phyloP scores from a whole-genome alignment of 345 rosid genomes.

The Eutrema yunnanense region DNA sequence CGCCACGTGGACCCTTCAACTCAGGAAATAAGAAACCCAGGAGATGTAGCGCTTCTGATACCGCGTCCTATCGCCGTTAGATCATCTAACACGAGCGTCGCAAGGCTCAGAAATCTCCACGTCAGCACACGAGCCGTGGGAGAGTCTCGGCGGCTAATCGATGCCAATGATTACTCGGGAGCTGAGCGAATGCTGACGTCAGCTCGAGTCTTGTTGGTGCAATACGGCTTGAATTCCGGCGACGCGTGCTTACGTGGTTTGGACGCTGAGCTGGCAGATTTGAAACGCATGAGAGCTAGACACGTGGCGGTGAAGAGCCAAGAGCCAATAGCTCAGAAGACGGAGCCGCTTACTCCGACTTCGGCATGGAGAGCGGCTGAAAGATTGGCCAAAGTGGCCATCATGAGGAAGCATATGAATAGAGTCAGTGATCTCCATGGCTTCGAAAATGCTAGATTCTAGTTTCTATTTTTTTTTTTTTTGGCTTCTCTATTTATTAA shows the following conservation, averaged over 20 bases:
- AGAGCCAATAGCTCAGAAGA: slow-evolving; percentile 35
- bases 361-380: slow-evolving; percentile 97
- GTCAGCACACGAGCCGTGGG: slow-evolving; percentile 69
- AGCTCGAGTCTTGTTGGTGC: slow-evolving; percentile 59
- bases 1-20: slow-evolving; percentile 51
- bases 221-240: slow-evolving; percentile 31
- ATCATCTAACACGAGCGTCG: slow-evolving; percentile 38
- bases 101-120: slow-evolving; percentile 63
- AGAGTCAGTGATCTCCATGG: slow-evolving; percentile 95
- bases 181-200: slow-evolving; percentile 60
- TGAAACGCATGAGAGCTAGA: slow-evolving; percentile 36
- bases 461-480: slow-evolving; percentile 1
- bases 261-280: slow-evolving; percentile 62
- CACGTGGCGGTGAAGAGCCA: slow-evolving; percentile 24
- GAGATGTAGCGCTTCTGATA: slow-evolving; percentile 39
- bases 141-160: slow-evolving; percentile 60
- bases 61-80: slow-evolving; percentile 53
- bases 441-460: slow-evolving; percentile 93
- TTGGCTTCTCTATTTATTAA: background rate
- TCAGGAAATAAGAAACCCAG: slow-evolving; percentile 36
- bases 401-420: slow-evolving; percentile 88
- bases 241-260: slow-evolving; percentile 49
- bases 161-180: slow-evolving; percentile 46
- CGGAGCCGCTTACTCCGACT: slow-evolving; percentile 74
- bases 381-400: slow-evolving; percentile 87